Percentiles rank a stretch among this genome's conserved stretches.
phyloP scores from a whole-genome alignment of 2,329 filamentous ascomycete genomes.

The Penicillium sp. region DNA sequence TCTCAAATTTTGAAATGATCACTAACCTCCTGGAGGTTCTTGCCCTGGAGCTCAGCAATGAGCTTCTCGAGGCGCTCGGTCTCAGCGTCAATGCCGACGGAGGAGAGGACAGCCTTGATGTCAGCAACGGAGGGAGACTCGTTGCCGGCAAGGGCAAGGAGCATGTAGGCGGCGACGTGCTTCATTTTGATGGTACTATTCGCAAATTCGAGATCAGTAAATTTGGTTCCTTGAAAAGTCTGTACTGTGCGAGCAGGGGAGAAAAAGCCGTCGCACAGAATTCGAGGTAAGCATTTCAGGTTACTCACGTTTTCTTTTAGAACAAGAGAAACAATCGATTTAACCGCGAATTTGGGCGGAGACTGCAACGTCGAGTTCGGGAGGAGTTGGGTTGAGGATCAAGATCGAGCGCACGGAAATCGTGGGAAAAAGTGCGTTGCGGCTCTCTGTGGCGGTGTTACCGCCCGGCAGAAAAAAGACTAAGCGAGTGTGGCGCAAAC shows the following conservation, averaged over 20 bases:
- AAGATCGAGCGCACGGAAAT: slow-evolving; percentile 28
- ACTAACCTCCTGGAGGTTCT: slow-evolving; percentile 83
- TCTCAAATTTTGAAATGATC: not conserved
- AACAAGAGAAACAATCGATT: slow-evolving; percentile 88
- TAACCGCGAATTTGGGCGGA: slow-evolving; percentile 95
- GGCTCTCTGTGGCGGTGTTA: slow-evolving; percentile 37
- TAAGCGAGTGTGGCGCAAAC: slow-evolving; percentile 41
- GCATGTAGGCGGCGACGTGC: slow-evolving; percentile 99
- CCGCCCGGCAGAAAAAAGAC: slow-evolving; percentile 21
- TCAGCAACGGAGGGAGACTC: slow-evolving; percentile 78
- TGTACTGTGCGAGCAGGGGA: not conserved
- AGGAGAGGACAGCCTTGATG: slow-evolving; percentile 84
- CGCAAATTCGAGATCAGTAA: slow-evolving; percentile 20
- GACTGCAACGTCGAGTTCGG: slow-evolving; percentile 98
- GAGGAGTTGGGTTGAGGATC: slow-evolving; percentile 35
- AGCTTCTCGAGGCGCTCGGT: slow-evolving; percentile 81
- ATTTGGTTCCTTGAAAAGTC: slow-evolving; percentile 6
- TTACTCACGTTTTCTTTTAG: slow-evolving; percentile 35
- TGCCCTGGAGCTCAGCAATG: slow-evolving; percentile 69
- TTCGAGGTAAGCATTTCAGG: slow-evolving; percentile 4
- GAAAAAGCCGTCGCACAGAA: not conserved
- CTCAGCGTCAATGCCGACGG: slow-evolving; percentile 94
- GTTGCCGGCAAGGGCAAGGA: slow-evolving; percentile 93
- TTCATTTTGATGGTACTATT: slow-evolving; percentile 75
- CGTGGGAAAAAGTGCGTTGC: slow-evolving; percentile 40